phyloP scores from a whole-genome alignment of 2,329 filamentous ascomycete species.

The Sporothrix curviconia region DNA sequence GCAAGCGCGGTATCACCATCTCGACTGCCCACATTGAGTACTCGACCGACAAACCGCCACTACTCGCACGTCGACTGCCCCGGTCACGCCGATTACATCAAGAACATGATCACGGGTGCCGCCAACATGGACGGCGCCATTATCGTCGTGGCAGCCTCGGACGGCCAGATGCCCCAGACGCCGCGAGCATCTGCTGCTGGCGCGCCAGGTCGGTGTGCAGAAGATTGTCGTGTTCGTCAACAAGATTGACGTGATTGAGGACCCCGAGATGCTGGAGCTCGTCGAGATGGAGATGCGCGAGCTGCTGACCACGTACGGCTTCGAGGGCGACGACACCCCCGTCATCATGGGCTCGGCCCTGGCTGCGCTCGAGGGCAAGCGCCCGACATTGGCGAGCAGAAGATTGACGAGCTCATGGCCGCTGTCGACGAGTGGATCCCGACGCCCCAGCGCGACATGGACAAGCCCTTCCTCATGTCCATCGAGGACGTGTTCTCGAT shows the following conservation, averaged over 20 bases:
- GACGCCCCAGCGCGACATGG: conserved; percentile 84
- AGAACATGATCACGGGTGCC: conserved; percentile 99
- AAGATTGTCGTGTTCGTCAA: conserved; percentile 99
- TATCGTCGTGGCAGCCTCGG: conserved; percentile 95
- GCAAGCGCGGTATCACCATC: conserved; percentile 99
- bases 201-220: conserved; percentile 96
- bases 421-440: conserved; percentile 96
- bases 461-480: conserved; percentile 99
- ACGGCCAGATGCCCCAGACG: conserved; percentile 99
- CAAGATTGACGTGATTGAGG: conserved; percentile 96
- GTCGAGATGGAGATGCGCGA: conserved; percentile 99
- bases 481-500: conserved; percentile 92
- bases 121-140: conserved; percentile 99
- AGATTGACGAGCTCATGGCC: conserved; percentile 85
- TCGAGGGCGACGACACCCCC: conserved; percentile 96
- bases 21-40: conserved; percentile 98
- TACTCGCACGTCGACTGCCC: conserved; percentile 99
- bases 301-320: conserved; percentile 84
- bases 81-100: conserved; percentile 99
- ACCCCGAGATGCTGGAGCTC: conserved; percentile 99
- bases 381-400: conserved; percentile 79
- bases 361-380: conserved; percentile 81
- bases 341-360: conserved; percentile 96
- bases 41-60: conserved; percentile 83
- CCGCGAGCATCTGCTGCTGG: conserved; percentile 95